phyloP scores from a whole-genome alignment of 805 yeast species.

The Candida krabiensis region DNA sequence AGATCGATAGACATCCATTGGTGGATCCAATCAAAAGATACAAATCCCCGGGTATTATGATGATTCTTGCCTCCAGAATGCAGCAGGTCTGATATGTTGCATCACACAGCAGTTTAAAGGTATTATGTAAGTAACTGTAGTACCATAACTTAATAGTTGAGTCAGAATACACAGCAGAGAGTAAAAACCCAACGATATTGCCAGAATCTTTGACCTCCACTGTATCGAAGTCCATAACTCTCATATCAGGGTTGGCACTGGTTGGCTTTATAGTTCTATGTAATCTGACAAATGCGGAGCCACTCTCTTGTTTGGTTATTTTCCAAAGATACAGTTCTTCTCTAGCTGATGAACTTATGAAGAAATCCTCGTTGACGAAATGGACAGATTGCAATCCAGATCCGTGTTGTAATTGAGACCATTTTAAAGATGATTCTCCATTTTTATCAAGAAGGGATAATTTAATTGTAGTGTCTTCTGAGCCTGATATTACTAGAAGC shows the following conservation, averaged over 20 bases:
- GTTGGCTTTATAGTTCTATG: slow-evolving; percentile 54
- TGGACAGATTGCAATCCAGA: slow-evolving; percentile 83
- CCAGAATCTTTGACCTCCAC: slow-evolving; percentile 32
- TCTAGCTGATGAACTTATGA: slow-evolving; percentile 70
- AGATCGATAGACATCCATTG: slow-evolving; percentile 74
- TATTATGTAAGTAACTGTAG: slow-evolving; percentile 37
- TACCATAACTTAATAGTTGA: slow-evolving; percentile 71
- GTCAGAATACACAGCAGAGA: slow-evolving; percentile 81
- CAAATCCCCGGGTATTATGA: slow-evolving; percentile 29
- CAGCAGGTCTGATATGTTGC: slow-evolving; percentile 75
- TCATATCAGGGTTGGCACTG: slow-evolving; percentile 69
- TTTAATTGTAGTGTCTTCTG: slow-evolving; percentile 84
- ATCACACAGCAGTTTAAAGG: slow-evolving; percentile 44
- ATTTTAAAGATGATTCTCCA: slow-evolving; percentile 47
- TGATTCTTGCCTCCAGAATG: slow-evolving; percentile 58
- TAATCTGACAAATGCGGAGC: slow-evolving; percentile 41
- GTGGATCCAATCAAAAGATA: slow-evolving; percentile 67
- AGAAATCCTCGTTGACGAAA: slow-evolving; percentile 50
- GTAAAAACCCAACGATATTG: slow-evolving; percentile 41
- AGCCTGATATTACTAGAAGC: slow-evolving; percentile 65
- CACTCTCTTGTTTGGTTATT: slow-evolving; percentile 34
- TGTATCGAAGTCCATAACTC: slow-evolving; percentile 84
- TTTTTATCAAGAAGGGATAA: slow-evolving; percentile 42
- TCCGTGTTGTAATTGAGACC: slow-evolving; percentile 78
- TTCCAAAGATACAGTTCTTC: slow-evolving; percentile 90